phyloP scores from a whole-genome alignment of 2,329 filamentous ascomycete species.

The Trichoderma hamatum region DNA sequence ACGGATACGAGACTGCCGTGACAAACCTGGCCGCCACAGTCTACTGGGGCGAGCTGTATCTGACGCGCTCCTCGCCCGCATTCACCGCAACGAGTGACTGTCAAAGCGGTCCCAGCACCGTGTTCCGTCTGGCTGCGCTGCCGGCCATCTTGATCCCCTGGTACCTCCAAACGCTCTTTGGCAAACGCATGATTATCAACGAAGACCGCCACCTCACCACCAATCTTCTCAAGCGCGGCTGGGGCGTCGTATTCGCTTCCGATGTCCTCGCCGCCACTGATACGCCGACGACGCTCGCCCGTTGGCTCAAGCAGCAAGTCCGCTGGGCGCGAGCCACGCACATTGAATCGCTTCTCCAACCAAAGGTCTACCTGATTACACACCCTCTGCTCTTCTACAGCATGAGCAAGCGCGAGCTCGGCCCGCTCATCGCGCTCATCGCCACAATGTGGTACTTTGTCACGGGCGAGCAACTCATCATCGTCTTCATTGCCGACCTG shows the following conservation, averaged over 20 bases:
- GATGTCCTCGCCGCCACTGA: slow-evolving; percentile 34
- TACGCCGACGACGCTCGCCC: slow-evolving; percentile 32
- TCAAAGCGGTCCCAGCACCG: slow-evolving; percentile 34
- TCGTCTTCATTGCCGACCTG: slow-evolving; percentile 30
- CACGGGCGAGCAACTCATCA: slow-evolving; percentile 30
- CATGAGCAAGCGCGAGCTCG: slow-evolving; percentile 33
- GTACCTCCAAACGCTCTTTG: slow-evolving; percentile 33
- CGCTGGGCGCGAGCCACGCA: slow-evolving; percentile 35
- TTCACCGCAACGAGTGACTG: slow-evolving; percentile 34
- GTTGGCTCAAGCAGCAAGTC: slow-evolving; percentile 35
- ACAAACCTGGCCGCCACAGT: slow-evolving; percentile 33
- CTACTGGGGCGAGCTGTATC: slow-evolving; percentile 36
- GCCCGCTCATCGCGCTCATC: slow-evolving; percentile 30
- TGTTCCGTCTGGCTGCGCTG: slow-evolving; percentile 33
- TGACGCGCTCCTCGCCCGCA: slow-evolving; percentile 33
- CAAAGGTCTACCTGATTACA: slow-evolving; percentile 32
- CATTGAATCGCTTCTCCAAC: slow-evolving; percentile 34
- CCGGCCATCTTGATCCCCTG: slow-evolving; percentile 33
- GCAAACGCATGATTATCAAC: slow-evolving; percentile 37
- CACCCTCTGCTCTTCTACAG: slow-evolving; percentile 35
- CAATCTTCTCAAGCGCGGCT: slow-evolving; percentile 34
- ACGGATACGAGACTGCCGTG: slow-evolving; percentile 30
- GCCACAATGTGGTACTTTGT: slow-evolving; percentile 33
- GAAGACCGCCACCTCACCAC: slow-evolving; percentile 36
- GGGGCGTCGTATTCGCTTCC: slow-evolving; percentile 37